Evolutionary conservation across 225 moss, liverwort and hornwort species (phyloP), one percentile per base, ranked within the genome.

Genomic region (Polytrichum commune): DNA sequence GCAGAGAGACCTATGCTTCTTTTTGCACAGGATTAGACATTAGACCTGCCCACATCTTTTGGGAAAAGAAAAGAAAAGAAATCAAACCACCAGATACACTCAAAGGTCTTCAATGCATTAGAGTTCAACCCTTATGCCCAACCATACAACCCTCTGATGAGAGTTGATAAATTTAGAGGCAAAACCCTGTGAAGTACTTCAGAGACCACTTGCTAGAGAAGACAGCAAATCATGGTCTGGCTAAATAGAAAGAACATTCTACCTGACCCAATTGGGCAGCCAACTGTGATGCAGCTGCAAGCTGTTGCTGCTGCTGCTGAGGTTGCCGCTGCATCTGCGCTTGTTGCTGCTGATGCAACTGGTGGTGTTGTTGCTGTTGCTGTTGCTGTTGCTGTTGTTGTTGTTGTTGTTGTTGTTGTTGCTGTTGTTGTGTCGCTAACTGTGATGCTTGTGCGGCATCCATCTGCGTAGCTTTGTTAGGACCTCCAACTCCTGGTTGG

Each of bases 261-360:
- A 88, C 88, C 85, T 93, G 93, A 66, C 83, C 91, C 63, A 96
- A 73, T 67, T 96, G 96, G 65, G 90, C 89, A 63, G 73, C 90
- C 71, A 93, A 79, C 60, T 93, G 92, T 62, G 84, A 90, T 73
- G 88, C 76, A 63, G 75, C 66, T 20, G 87, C 83, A 71, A 91
- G 84, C 78, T 87, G 90, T 66, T 90, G 93, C 61, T 81, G 90
- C 73, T 86, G 92, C 66, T 90, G 92, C 60, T 89, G 83, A 61
- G 81, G 85, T 63, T 83, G 89, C 77, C 70, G 74, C 25, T 82
- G 92, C 86, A 79, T 74, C 74, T 88, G 87, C 27, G 62, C 75
- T 35, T 85, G 90, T 35, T 85, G 90, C 68, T 90, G 84, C 4
- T 75, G 90, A 60, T 83, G 85, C 73, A 81, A 74, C 32, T 88